These are phyloP conservation scores for Gleditsia sinensis DNA, from an alignment of 306 rosid species.

Conservation along the genomic window DNA sequence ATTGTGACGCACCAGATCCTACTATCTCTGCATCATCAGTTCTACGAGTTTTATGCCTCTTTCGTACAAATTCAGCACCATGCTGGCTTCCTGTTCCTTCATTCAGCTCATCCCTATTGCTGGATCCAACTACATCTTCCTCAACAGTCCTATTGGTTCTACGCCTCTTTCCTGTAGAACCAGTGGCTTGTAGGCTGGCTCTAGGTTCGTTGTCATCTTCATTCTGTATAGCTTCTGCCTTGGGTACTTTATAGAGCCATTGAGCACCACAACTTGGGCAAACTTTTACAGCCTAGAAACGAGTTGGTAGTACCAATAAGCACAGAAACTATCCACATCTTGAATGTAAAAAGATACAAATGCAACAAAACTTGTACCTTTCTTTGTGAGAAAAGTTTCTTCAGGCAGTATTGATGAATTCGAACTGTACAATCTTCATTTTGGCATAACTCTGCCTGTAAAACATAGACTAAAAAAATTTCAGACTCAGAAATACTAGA, in stretches of 20 bases:
- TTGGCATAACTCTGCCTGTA: constrained; percentile 75
- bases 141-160: constrained; percentile 25
- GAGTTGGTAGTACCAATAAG: constrained; percentile 20
- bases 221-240: constrained; percentile 46
- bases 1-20: constrained; percentile 34
- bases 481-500: constrained; percentile 33
- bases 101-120: constrained; percentile 44
- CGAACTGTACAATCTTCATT: constrained; percentile 69
- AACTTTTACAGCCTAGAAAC: constrained; percentile 54
- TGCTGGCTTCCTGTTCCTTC: constrained; percentile 36
- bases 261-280: constrained; percentile 73
- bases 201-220: constrained; percentile 39
- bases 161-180: constrained; percentile 47
- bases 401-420: constrained; percentile 77
- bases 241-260: constrained; percentile 55
- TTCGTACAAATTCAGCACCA: not conserved
- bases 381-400: constrained; percentile 57
- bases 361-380: constrained; percentile 53
- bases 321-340: not conserved
- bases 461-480: constrained; percentile 26
- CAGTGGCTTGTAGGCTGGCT: constrained; percentile 44
- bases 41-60: constrained; percentile 18
- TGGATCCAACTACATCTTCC: constrained; percentile 46
- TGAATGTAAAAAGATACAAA: not conserved
- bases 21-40: constrained; percentile 14